These are phyloP conservation scores for Penicillium paradoxum DNA, from an alignment of 495 filamentous ascomycete genomes.

Conservation along the genomic window DNA sequence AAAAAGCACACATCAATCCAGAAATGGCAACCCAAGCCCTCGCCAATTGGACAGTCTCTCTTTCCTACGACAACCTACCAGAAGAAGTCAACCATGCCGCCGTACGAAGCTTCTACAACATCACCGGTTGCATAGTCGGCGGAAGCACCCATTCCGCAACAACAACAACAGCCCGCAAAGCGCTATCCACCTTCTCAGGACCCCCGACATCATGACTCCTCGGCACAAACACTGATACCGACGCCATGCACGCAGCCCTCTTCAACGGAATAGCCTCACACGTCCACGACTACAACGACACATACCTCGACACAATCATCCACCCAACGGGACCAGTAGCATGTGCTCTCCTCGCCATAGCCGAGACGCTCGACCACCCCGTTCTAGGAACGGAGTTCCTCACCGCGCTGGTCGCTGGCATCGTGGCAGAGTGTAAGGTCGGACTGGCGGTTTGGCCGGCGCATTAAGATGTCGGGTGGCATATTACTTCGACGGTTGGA, in stretches of 20 bases:
- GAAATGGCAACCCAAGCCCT: background rate
- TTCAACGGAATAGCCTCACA: constrained; percentile 52
- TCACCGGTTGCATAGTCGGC: too few relatives aligned
- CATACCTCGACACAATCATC: constrained; percentile 52
- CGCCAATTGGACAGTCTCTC: background rate
- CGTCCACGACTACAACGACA: constrained; percentile 56
- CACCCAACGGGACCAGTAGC: constrained; percentile 51
- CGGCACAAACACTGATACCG: constrained; percentile 30
- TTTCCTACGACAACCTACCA: background rate
- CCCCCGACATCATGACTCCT: constrained; percentile 19
- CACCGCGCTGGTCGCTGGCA: constrained; percentile 47
- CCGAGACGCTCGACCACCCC: constrained; percentile 29
- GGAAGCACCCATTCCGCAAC: too few relatives aligned
- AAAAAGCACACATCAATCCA: background rate
- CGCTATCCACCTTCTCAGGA: too few relatives aligned
- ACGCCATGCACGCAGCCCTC: constrained; percentile 49
- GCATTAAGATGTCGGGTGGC: constrained; percentile 52
- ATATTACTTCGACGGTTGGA: constrained; percentile 51
- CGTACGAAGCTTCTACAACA: too few relatives aligned
- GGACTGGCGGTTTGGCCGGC: constrained; percentile 48
- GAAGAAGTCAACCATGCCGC: constrained; percentile 5
- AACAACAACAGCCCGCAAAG: too few relatives aligned
- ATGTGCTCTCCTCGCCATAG: constrained; percentile 42
- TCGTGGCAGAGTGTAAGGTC: constrained; percentile 48
- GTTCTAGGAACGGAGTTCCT: constrained; percentile 44